Percentiles rank a stretch among this genome's conserved stretches.
Conservation (phyloP, 176 grass and related monocot species). For the Musa acuminata region DNA sequence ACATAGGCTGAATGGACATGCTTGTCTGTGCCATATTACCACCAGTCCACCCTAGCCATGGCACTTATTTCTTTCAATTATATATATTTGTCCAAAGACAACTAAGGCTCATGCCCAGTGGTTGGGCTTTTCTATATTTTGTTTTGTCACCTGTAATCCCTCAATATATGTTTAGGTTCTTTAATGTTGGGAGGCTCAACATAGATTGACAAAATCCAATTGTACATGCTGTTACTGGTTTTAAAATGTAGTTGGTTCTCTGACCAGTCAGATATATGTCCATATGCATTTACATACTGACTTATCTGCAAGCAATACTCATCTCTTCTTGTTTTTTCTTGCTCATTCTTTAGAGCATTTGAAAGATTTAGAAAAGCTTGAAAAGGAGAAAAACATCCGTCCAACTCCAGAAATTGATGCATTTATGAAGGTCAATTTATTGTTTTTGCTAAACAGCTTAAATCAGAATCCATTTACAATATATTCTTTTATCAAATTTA, state of each 20-base stretch:
- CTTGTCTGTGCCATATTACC: too few relatives aligned
- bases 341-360: slow-evolving; percentile 34
- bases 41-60: too few relatives aligned
- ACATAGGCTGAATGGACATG: too few relatives aligned
- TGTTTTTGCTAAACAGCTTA: background rate
- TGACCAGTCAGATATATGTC: background rate
- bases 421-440: slow-evolving; percentile 63
- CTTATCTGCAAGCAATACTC: background rate
- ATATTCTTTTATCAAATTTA: background rate
- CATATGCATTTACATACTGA: background rate
- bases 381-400: slow-evolving; percentile 38
- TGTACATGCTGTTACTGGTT: background rate
- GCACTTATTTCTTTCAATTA: too few relatives aligned
- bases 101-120: too few relatives aligned
- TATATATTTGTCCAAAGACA: too few relatives aligned
- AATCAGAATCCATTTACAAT: background rate
- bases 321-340: slow-evolving; percentile 9
- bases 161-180: too few relatives aligned
- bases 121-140: too few relatives aligned
- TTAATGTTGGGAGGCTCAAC: too few relatives aligned
- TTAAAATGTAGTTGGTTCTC: background rate
- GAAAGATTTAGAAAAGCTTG: slow-evolving; percentile 45
- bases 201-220: background rate
- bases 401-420: slow-evolving; percentile 73
- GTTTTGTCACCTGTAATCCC: too few relatives aligned